Evolutionary conservation across 1,284 basidiomycete species (phyloP).

Genomic region (Puccinia coronata): DNA sequence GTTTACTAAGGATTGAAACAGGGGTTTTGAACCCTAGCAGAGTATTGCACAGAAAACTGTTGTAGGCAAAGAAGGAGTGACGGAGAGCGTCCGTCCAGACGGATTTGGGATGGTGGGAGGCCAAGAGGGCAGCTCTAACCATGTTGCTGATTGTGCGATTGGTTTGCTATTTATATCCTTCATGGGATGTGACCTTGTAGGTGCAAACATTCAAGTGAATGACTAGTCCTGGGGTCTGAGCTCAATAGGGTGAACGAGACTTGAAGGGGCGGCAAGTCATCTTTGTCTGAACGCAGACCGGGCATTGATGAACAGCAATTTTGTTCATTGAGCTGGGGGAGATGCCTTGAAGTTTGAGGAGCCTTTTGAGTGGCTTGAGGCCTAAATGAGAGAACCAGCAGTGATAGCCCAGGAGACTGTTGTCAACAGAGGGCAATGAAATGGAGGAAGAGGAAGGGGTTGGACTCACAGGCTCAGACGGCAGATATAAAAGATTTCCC

Average conservation of each 20-base stretch:
- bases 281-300: not conserved
- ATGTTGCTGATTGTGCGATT: not conserved
- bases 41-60: slow-evolving; percentile 12
- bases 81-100: slow-evolving; percentile 22
- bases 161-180: not conserved
- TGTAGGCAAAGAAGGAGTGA: not conserved
- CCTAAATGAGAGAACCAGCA: not conserved
- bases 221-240: not conserved
- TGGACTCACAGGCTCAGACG: slow-evolving; percentile 1
- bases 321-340: not conserved
- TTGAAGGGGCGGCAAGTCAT: not conserved
- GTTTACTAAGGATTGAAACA: not conserved
- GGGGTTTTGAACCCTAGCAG: not conserved
- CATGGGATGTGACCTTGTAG: not conserved
- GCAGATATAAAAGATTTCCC: slow-evolving; percentile 6
- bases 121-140: not conserved
- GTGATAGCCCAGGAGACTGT: not conserved
- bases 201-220: slow-evolving; percentile 28
- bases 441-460: not conserved
- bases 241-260: not conserved
- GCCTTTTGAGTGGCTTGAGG: not conserved
- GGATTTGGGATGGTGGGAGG: not conserved
- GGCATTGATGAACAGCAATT: not conserved
- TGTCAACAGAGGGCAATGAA: not conserved
- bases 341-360: not conserved